phyloP scores from a whole-genome alignment of 805 yeast genomes.

The Nakazawaea peltata region DNA sequence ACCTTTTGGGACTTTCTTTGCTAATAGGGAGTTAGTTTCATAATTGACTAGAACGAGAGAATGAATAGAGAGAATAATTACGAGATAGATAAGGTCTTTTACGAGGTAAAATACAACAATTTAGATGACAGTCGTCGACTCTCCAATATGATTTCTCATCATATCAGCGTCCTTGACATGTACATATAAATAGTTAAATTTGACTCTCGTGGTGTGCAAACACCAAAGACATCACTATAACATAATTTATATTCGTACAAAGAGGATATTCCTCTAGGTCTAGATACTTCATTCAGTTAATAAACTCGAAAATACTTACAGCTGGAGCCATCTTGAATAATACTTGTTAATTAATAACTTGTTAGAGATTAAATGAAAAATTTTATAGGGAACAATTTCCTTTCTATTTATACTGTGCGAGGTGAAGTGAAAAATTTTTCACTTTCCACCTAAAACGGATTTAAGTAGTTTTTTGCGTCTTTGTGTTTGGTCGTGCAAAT shows the following conservation, averaged over 20 bases:
- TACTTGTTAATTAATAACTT: neutral
- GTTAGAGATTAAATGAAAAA: neutral
- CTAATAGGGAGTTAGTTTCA: slow-evolving; percentile 26
- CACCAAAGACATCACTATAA: slow-evolving; percentile 11
- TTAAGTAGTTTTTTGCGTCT: neutral
- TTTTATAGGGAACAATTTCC: no score
- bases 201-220: slow-evolving; percentile 9
- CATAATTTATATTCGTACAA: slow-evolving; percentile 4
- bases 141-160: no score
- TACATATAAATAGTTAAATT: slow-evolving; percentile 18
- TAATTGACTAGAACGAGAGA: no score
- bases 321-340: slow-evolving; percentile 74
- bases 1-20: slow-evolving; percentile 69
- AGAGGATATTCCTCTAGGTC: no score
- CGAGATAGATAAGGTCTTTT: neutral
- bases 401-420: no score
- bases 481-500: no score
- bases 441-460: no score
- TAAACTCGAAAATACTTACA: slow-evolving; percentile 50
- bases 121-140: neutral
- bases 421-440: neutral
- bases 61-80: slow-evolving; percentile 11
- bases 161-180: no score
- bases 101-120: neutral
- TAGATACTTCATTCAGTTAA: no score